Evolutionary conservation across 352 stramenopile species (phyloP).

Genomic region (Saprolegnia diclina): DNA sequence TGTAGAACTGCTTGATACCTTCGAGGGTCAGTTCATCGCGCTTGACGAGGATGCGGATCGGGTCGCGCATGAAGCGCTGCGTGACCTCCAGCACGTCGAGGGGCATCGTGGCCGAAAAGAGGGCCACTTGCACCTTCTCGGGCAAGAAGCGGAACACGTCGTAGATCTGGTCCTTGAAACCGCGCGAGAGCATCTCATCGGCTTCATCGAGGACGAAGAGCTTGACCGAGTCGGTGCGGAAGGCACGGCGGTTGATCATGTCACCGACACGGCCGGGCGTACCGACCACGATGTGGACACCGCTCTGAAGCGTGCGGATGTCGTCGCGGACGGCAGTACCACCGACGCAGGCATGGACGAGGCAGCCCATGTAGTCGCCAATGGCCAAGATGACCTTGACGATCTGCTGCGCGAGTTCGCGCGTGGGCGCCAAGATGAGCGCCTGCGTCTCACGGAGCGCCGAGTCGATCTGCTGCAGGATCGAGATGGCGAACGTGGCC

Average conservation of each 20-base stretch:
- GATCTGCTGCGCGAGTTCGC: conserved; percentile 99
- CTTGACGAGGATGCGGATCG: conserved; percentile 99
- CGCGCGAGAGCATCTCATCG: conserved; percentile 99
- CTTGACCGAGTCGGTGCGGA: conserved; percentile 93
- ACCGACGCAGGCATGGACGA: conserved; percentile 97
- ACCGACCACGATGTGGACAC: conserved; percentile 98
- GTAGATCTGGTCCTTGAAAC: conserved; percentile 99
- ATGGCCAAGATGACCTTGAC: conserved; percentile 96
- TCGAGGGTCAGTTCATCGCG: conserved; percentile 99
- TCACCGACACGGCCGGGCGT: conserved; percentile 98
- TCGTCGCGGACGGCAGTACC: conserved; percentile 98
- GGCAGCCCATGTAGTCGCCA: conserved; percentile 94
- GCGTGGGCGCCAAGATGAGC: conserved; percentile 98
- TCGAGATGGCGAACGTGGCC: conserved; percentile 98
- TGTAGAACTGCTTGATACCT: conserved; percentile 99
- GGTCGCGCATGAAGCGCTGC: conserved; percentile 97
- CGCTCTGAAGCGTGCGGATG: conserved; percentile 96
- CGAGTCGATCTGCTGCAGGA: conserved; percentile 97
- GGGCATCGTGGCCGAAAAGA: conserved; percentile 99
- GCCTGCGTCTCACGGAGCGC: conserved; percentile 95
- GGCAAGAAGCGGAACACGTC: conserved; percentile 99
- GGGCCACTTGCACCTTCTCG: conserved; percentile 95
- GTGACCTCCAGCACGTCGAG: conserved; percentile 99
- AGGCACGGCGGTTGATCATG: conserved; percentile 98
- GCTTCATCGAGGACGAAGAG: conserved; percentile 99